Evolutionary conservation across 2,329 filamentous ascomycete species (phyloP).

Genomic region (Sporothrix phasma): DNA sequence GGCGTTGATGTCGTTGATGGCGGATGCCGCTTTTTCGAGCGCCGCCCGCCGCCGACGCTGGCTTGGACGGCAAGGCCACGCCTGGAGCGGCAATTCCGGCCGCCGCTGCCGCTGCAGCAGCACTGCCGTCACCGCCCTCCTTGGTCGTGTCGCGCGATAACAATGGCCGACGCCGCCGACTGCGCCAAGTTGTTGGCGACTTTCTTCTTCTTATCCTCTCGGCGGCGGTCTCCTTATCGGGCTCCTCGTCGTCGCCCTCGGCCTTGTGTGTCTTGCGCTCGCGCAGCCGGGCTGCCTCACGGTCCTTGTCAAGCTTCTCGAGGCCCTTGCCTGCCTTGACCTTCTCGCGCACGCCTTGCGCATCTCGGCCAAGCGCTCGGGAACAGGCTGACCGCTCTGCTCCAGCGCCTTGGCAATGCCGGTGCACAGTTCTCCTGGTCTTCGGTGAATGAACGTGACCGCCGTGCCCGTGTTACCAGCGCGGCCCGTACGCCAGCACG

Average conservation of each 20-base stretch:
- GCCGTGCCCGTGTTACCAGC: conserved; percentile 92
- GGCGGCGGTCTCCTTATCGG: conserved; percentile 50
- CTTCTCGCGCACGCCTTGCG: conserved; percentile 72
- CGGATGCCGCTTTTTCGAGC: conserved; percentile 80
- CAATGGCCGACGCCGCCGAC: conserved; percentile 48
- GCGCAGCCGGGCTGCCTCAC: conserved; percentile 74
- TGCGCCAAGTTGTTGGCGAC: conserved; percentile 57
- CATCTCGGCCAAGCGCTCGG: conserved; percentile 57
- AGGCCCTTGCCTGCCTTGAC: conserved; percentile 88
- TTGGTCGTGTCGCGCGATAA: conserved; percentile 43
- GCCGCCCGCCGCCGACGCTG: conserved; percentile 31
- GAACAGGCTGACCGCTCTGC: conserved; percentile 77
- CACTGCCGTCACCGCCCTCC: conserved; percentile 10
- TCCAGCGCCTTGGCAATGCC: conserved; percentile 83
- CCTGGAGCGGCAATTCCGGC: not conserved
- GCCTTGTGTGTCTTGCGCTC: conserved; percentile 86
- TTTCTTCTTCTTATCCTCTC: conserved; percentile 60
- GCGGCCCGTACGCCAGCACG: conserved; percentile 87
- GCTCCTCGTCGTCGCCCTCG: conserved; percentile 73
- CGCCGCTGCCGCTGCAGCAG: conserved; percentile 8
- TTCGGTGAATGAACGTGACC: conserved; percentile 83
- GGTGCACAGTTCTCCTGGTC: conserved; percentile 86
- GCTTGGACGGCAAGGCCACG: conserved; percentile 25
- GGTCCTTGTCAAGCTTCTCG: conserved; percentile 81
- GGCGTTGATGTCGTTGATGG: conserved; percentile 81